Evolutionary conservation across 768 basidiomycete genomes (phyloP), one percentile per base, ranked within the genome.

Genomic region (Obba rivulosa): DNA sequence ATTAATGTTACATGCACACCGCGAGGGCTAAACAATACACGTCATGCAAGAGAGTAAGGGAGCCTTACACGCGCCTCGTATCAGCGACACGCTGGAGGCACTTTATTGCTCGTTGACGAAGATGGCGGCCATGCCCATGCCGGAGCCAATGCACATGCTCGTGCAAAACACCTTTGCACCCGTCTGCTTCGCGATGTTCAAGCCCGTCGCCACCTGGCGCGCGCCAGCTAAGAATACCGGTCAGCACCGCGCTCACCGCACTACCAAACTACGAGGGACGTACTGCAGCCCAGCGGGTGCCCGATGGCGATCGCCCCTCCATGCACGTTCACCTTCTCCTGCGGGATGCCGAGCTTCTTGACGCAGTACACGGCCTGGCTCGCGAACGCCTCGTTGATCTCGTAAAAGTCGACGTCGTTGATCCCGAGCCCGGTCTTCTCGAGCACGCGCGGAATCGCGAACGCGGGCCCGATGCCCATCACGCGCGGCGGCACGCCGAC

Each of bases 361-460:
- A 92, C 65, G 40, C 71, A 77, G 69, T 84, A 90, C 38, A 93
- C 70, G 2, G 89, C 90, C 64, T 88, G 86, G 24, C 78, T 81
- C 23, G 92, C 90, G 62, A 92, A 93, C 24, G 92, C 91, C 66
- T 92, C 91, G 63, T 93, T 93, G 67, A 92, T 91, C 69, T 93
- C 89, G 68, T 73, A 95, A 62, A 94, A 89, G 69, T 95, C 92
- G 56, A 95, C 71, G 57, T 94, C 92, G 40, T 78, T 69, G 50
- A 73, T 70, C 37, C 68, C 63, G 41, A 94, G 72, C 14, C 88
- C 87, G 1, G 78, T 73, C 58, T 79, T 76, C 57, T 77, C 73
- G 48, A 93, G 80, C 2, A 75, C 75, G 50, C 79, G 78, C 38
- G 92, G 91, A 55, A 93, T 90, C 40, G 92, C 93, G 65, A 78